These are phyloP conservation scores for Coemansia sp. DNA, from an alignment of 192 early-diverging fungal species.

Conservation along the genomic window DNA sequence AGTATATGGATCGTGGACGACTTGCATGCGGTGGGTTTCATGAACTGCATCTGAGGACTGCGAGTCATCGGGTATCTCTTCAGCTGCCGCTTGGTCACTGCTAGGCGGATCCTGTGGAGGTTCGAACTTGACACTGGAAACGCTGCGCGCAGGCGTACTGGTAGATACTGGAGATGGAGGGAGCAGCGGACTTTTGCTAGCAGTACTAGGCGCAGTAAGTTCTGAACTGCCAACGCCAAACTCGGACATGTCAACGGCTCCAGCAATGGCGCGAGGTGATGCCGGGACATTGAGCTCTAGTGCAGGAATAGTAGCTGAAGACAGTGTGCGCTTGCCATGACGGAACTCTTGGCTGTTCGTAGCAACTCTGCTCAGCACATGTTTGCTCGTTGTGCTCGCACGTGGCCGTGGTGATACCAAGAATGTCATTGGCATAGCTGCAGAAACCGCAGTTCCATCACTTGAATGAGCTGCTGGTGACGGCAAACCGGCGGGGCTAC, in stretches of 20 bases:
- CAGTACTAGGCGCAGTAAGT: not conserved
- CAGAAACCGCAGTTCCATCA: constrained; percentile 10
- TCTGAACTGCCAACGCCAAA: constrained; percentile 35
- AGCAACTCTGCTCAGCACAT: constrained; percentile 20
- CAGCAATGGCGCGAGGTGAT: constrained; percentile 37
- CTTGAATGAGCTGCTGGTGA: constrained; percentile 16
- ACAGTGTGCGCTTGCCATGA: constrained; percentile 36
- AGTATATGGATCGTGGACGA: constrained; percentile 77
- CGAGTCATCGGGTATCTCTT: constrained; percentile 1
- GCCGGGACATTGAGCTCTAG: constrained; percentile 27
- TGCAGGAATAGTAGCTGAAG: constrained; percentile 30
- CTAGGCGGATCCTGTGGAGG: constrained; percentile 23
- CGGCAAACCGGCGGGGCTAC: constrained; percentile 25
- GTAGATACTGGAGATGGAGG: constrained; percentile 34
- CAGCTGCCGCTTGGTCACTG: constrained; percentile 4
- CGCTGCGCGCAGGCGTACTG: constrained; percentile 27
- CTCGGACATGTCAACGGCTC: constrained; percentile 44
- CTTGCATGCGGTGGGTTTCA: constrained; percentile 80
- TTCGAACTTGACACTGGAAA: constrained; percentile 28
- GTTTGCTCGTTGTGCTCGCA: constrained; percentile 33
- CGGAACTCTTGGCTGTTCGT: constrained; percentile 29
- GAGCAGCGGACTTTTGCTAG: constrained; percentile 9
- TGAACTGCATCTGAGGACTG: constrained; percentile 55
- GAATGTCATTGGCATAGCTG: constrained; percentile 43
- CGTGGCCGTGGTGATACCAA: constrained; percentile 45